Conservation (phyloP, 148 eudicot species). For the Fagopyrum homotropicum region DNA sequence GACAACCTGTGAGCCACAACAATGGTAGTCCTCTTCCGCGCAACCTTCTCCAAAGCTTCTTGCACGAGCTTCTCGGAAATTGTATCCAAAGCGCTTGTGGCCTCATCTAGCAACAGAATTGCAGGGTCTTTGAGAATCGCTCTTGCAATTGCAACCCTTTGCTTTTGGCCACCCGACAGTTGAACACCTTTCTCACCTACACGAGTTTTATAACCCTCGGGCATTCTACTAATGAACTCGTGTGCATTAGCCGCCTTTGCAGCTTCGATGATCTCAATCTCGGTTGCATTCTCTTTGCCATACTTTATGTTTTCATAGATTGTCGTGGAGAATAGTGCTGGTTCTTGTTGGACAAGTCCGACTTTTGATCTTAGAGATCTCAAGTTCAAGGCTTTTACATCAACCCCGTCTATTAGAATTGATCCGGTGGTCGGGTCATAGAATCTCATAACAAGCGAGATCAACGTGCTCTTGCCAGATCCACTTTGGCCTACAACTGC, state of each 20-base stretch:
- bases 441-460: slow-evolving; percentile 48
- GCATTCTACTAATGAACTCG: slow-evolving; percentile 51
- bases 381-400: slow-evolving; percentile 42
- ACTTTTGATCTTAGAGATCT: slow-evolving; percentile 41
- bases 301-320: slow-evolving; percentile 60
- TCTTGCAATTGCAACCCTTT: slow-evolving; percentile 73
- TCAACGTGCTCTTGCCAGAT: slow-evolving; percentile 67
- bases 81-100: slow-evolving; percentile 74
- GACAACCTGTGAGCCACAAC: slow-evolving; percentile 67
- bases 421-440: slow-evolving; percentile 54
- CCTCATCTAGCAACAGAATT: slow-evolving; percentile 66
- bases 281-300: slow-evolving; percentile 54
- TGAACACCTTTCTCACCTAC: slow-evolving; percentile 67
- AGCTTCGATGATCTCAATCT: slow-evolving; percentile 59
- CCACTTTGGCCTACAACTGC: slow-evolving; percentile 82
- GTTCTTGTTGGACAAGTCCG: slow-evolving; percentile 80
- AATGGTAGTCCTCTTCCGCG: slow-evolving; percentile 53
- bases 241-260: slow-evolving; percentile 77
- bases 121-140: slow-evolving; percentile 63
- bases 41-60: slow-evolving; percentile 55
- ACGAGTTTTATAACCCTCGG: slow-evolving; percentile 49
- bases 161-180: slow-evolving; percentile 80
- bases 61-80: slow-evolving; percentile 56
- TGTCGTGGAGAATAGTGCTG: slow-evolving; percentile 64
- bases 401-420: slow-evolving; percentile 42